Conservation (phyloP, 768 basidiomycete species). For the Tulasnella sp. region DNA sequence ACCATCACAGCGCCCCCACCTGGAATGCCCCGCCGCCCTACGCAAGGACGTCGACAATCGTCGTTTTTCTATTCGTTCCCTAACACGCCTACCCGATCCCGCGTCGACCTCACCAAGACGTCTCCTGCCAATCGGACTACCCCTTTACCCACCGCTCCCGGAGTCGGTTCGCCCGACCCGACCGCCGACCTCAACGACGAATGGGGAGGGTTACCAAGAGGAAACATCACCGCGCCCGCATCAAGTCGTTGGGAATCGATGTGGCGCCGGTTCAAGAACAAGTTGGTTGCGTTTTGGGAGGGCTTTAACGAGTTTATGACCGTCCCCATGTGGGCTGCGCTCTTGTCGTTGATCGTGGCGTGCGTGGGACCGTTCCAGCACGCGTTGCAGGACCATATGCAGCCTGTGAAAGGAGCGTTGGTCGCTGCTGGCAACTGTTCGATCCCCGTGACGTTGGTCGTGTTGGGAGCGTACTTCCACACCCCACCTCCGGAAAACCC, state of each 20-base stretch:
- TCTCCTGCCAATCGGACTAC: not conserved
- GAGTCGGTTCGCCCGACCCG: not conserved
- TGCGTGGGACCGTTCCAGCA: conserved; percentile 69
- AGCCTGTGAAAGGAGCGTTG: conserved; percentile 61
- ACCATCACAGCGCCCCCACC: conserved; percentile 9
- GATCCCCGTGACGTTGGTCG: conserved; percentile 82
- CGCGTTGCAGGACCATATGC: conserved; percentile 53
- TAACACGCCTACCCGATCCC: conserved; percentile 38
- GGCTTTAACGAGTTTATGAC: conserved; percentile 72
- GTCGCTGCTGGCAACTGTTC: conserved; percentile 63
- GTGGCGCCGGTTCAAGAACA: conserved; percentile 25
- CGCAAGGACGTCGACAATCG: conserved; percentile 28
- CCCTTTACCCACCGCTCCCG: not conserved
- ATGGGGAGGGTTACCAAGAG: conserved; percentile 1
- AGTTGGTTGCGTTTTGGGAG: conserved; percentile 31
- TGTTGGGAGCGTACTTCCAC: conserved; percentile 87
- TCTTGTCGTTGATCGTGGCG: conserved; percentile 68
- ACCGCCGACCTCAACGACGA: conserved; percentile 15
- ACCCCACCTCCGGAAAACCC: not conserved
- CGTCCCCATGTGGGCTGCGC: conserved; percentile 73
- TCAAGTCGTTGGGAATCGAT: conserved; percentile 13
- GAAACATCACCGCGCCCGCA: conserved; percentile 3
- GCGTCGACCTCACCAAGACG: conserved; percentile 4
- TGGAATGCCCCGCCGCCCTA: not conserved
- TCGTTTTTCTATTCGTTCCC: conserved; percentile 61